Percentiles rank a stretch among this genome's conserved stretches.
Evolutionary conservation across 2,329 filamentous ascomycete species (phyloP).

Genomic region (Colletotrichum sp.): DNA sequence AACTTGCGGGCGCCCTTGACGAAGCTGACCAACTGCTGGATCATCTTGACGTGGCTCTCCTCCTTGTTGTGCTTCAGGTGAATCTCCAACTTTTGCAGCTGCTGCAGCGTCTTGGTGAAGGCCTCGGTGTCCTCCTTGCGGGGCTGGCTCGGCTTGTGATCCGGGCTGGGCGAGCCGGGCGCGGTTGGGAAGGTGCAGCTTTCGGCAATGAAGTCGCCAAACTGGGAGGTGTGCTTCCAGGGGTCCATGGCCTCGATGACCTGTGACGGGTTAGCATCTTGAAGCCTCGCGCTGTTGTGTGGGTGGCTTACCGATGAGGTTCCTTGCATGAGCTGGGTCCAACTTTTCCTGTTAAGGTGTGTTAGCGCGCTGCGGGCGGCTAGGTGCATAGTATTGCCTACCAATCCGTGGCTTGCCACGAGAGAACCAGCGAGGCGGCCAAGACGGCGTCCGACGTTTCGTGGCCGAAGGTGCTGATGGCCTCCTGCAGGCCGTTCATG

Average conservation of each 20-base stretch:
- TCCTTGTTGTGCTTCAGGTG: slow-evolving; percentile 73
- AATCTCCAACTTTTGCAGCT: slow-evolving; percentile 71
- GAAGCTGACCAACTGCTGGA: slow-evolving; percentile 74
- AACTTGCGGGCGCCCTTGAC: slow-evolving; percentile 75
- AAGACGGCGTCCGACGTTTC: slow-evolving; percentile 90
- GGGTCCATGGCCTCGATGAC: slow-evolving; percentile 90
- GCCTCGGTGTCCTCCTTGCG: slow-evolving; percentile 74
- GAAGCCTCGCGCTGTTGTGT: background rate
- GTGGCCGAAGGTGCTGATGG: slow-evolving; percentile 82
- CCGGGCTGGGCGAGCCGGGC: slow-evolving; percentile 65
- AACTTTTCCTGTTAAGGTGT: slow-evolving; percentile 72
- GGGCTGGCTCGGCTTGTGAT: slow-evolving; percentile 66
- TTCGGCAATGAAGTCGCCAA: slow-evolving; percentile 81
- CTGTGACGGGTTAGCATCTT: slow-evolving; percentile 30
- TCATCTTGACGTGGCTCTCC: slow-evolving; percentile 61
- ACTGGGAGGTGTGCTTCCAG: slow-evolving; percentile 90
- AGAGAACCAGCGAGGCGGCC: slow-evolving; percentile 87
- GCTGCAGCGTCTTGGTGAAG: slow-evolving; percentile 69
- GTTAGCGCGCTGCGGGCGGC: slow-evolving; percentile 38
- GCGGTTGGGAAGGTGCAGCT: slow-evolving; percentile 76
- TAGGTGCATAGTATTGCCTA: slow-evolving; percentile 55
- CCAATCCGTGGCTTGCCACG: slow-evolving; percentile 98
- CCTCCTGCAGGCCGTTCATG: slow-evolving; percentile 85
- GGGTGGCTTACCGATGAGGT: slow-evolving; percentile 76
- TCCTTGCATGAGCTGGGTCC: slow-evolving; percentile 91